These are phyloP conservation scores for Microdochium paspali DNA, from an alignment of 2,329 filamentous ascomycete genomes.

Conservation along the genomic window DNA sequence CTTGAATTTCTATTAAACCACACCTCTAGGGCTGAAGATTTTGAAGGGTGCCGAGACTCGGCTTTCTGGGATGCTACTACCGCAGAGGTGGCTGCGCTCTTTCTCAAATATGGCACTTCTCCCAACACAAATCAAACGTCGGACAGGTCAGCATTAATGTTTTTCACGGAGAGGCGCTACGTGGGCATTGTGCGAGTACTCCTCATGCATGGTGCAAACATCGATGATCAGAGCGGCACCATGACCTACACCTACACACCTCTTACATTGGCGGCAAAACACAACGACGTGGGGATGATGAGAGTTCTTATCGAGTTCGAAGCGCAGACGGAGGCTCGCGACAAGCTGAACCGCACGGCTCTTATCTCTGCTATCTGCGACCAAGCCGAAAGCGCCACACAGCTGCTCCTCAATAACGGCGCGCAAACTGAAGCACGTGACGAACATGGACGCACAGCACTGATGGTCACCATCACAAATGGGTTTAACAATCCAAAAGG, in stretches of 20 bases:
- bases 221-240: background rate
- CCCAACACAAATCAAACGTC: background rate
- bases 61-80: background rate
- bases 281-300: background rate
- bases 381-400: no score
- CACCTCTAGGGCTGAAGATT: background rate
- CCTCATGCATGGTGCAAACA: background rate
- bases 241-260: background rate
- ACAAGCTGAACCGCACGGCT: background rate
- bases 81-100: background rate
- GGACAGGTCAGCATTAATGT: background rate
- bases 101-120: background rate
- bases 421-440: no score
- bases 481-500: no score
- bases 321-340: background rate
- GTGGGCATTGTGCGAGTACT: background rate
- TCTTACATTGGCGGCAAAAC: background rate
- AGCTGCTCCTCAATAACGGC: no score
- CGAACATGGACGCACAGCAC: no score
- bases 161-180: background rate
- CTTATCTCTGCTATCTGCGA: background rate
- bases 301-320: background rate
- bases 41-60: background rate
- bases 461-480: no score
- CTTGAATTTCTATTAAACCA: background rate